phyloP scores from a whole-genome alignment of 2,329 filamentous ascomycete species.

The Aspergillus intermedius region DNA sequence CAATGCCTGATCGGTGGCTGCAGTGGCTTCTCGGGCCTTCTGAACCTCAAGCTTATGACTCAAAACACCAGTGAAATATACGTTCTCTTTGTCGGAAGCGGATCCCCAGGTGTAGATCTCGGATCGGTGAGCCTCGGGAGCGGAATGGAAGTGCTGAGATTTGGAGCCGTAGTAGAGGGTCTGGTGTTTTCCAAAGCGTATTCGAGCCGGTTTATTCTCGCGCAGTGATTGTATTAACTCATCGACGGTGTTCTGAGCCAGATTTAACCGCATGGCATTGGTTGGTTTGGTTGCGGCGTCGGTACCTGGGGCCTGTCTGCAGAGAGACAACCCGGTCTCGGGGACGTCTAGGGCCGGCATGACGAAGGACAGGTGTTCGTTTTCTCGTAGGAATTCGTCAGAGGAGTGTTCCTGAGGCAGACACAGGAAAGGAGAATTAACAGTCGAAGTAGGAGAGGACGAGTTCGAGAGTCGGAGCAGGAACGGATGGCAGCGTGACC shows the following conservation, averaged over 20 bases:
- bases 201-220: slow-evolving; percentile 37
- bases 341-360: slow-evolving; percentile 35
- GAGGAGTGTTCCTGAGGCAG: slow-evolving; percentile 4
- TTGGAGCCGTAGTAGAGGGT: slow-evolving; percentile 54
- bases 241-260: slow-evolving; percentile 39
- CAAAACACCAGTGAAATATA: slow-evolving; percentile 52
- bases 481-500: slow-evolving; percentile 30
- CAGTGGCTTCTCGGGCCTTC: slow-evolving; percentile 49
- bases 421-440: slow-evolving; percentile 2
- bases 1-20: slow-evolving; percentile 54
- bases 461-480: slow-evolving; percentile 16
- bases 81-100: slow-evolving; percentile 35
- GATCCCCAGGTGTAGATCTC: slow-evolving; percentile 50
- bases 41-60: slow-evolving; percentile 53
- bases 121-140: slow-evolving; percentile 48
- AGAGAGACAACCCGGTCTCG: slow-evolving; percentile 35
- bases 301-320: slow-evolving; percentile 24
- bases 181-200: slow-evolving; percentile 45
- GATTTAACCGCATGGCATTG: slow-evolving; percentile 43
- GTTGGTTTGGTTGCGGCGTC: slow-evolving; percentile 26
- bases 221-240: slow-evolving; percentile 41
- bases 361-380: slow-evolving; percentile 5
- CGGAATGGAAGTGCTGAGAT: slow-evolving; percentile 49
- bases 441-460: slow-evolving; percentile 10
- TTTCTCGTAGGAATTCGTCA: background rate